phyloP scores from a whole-genome alignment of 163 green algal genomes.

The Prototheca cutis region DNA sequence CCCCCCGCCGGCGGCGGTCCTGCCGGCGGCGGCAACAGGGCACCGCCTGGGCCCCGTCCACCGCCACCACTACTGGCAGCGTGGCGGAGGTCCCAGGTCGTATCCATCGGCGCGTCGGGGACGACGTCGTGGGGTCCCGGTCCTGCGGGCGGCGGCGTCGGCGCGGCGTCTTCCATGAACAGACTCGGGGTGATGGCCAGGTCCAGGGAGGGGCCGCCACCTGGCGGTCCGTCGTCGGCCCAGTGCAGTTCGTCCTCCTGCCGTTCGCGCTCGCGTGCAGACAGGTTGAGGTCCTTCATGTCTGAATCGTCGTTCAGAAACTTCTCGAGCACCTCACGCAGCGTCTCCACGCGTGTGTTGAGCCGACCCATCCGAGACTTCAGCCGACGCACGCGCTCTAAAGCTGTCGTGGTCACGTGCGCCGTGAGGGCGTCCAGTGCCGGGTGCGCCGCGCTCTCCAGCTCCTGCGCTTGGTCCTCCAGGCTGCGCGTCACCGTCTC shows the following conservation, averaged over 20 bases:
- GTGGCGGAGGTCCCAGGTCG: no score
- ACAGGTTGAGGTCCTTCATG: constrained; percentile 81
- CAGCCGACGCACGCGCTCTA: constrained; percentile 69
- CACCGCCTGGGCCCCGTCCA: no score
- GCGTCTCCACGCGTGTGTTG: constrained; percentile 62
- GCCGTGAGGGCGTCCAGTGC: constrained; percentile 59
- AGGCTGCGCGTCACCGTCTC: constrained; percentile 49
- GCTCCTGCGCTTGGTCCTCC: constrained; percentile 37
- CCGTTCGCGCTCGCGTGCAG: constrained; percentile 19
- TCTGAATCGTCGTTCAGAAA: constrained; percentile 81
- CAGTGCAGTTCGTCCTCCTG: constrained; percentile 1
- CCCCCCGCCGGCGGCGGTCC: no score
- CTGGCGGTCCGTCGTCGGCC: neutral
- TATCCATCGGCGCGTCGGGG: no score
- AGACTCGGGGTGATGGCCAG: constrained; percentile 2
- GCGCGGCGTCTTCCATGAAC: no score
- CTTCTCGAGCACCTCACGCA: constrained; percentile 71
- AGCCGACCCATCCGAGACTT: constrained; percentile 75
- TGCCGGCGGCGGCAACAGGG: no score
- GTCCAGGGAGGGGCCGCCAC: neutral
- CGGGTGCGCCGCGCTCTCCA: constrained; percentile 64
- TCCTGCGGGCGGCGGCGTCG: no score
- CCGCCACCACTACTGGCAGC: no score
- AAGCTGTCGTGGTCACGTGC: constrained; percentile 45
- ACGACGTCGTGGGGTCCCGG: no score